Percentiles rank a stretch among this genome's conserved stretches.
These are phyloP conservation scores for Corylus americana DNA, from an alignment of 306 rosid species.

Conservation along the genomic window DNA sequence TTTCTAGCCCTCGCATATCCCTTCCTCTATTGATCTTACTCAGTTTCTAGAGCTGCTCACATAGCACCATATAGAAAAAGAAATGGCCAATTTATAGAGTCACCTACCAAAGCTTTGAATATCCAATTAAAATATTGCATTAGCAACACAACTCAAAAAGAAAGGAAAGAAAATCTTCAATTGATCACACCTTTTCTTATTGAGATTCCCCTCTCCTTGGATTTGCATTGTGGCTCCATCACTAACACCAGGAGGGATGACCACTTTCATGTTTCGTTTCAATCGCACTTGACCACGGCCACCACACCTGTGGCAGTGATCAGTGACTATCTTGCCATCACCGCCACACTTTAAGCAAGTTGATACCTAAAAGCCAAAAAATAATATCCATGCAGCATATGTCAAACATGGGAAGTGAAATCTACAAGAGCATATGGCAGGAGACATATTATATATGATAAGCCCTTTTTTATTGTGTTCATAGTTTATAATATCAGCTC, in stretches of 20 bases:
- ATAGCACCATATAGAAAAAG: not conserved
- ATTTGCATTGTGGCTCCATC: constrained; percentile 83
- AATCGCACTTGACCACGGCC: constrained; percentile 68
- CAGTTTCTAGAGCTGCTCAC: not conserved
- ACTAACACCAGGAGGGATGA: constrained; percentile 75
- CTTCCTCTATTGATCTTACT: not conserved
- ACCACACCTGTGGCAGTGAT: constrained; percentile 63
- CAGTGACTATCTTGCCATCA: constrained; percentile 69
- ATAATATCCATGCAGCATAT: constrained; percentile 4
- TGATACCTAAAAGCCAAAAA: constrained; percentile 57
- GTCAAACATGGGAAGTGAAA: constrained; percentile 5
- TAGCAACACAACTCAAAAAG: not conserved
- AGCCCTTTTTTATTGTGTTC: no score
- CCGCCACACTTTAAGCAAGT: constrained; percentile 88
- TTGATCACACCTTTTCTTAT: constrained; percentile 58
- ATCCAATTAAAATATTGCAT: not conserved
- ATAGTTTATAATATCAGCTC: not conserved
- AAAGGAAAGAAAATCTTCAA: not conserved
- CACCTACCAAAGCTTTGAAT: not conserved
- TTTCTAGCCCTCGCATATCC: not conserved
- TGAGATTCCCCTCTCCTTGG: constrained; percentile 73
- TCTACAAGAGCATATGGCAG: not conserved
- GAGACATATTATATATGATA: not conserved
- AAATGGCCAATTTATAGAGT: not conserved
- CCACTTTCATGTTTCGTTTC: constrained; percentile 51